Percentiles rank a stretch among this genome's conserved stretches.
phyloP scores from a whole-genome alignment of 495 filamentous ascomycete species.

The Talaromyces borbonicus region DNA sequence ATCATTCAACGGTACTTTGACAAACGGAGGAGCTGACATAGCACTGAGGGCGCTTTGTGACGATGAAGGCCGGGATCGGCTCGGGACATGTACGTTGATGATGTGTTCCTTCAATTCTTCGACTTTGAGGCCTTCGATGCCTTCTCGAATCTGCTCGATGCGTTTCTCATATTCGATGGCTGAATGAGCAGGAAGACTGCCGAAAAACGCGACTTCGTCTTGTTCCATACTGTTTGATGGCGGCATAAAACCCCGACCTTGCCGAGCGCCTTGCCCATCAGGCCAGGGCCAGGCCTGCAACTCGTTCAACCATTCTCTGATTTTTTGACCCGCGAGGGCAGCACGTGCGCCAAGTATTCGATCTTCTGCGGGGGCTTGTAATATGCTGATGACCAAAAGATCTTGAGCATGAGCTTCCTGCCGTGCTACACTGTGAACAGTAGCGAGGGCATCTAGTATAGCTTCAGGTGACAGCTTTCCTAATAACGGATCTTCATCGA shows the following conservation, averaged over 20 bases:
- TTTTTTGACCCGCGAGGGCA: constrained; percentile 61
- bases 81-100: constrained; percentile 61
- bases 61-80: constrained; percentile 44
- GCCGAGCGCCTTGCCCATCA: constrained; percentile 21
- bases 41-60: constrained; percentile 41
- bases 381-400: constrained; percentile 54
- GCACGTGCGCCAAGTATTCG: constrained; percentile 64
- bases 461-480: constrained; percentile 45
- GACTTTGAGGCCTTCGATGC: constrained; percentile 70
- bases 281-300: constrained; percentile 71
- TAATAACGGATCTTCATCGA: constrained; percentile 39
- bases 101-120: constrained; percentile 89
- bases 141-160: constrained; percentile 66
- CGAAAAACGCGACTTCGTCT: constrained; percentile 45
- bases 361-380: constrained; percentile 54
- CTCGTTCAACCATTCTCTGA: constrained; percentile 70
- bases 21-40: constrained; percentile 43
- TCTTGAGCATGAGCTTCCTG: constrained; percentile 35
- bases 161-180: constrained; percentile 60
- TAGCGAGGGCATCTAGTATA: constrained; percentile 43
- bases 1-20: constrained; percentile 60
- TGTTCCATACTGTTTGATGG: constrained; percentile 15
- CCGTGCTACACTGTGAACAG: constrained; percentile 45
- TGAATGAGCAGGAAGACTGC: constrained; percentile 51
- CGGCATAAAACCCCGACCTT: constrained; percentile 47